These are phyloP conservation scores for Mortierella sp. DNA, from an alignment of 371 early-diverging fungal species.

Conservation along the genomic window DNA sequence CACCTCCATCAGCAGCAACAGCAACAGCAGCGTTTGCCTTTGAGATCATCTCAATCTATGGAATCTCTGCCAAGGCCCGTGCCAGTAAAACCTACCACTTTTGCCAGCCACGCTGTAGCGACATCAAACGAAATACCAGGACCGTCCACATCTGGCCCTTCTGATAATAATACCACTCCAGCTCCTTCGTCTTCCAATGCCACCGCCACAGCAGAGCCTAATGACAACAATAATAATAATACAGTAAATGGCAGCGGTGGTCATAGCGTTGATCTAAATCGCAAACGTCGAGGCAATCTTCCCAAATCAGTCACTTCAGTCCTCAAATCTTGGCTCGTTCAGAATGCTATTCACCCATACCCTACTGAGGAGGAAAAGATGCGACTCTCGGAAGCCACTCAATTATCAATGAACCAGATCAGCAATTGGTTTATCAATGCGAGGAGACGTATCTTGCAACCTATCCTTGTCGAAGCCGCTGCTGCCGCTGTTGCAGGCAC, in stretches of 20 bases:
- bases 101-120: not conserved
- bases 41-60: not conserved
- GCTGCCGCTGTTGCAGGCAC: conserved; percentile 55
- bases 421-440: conserved; percentile 95
- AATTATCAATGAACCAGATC: conserved; percentile 80
- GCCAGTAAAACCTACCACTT: conserved; percentile 32
- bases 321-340: conserved; percentile 79
- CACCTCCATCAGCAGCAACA: not conserved
- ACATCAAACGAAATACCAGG: not conserved
- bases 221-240: conserved; percentile 5
- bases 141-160: not conserved
- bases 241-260: not conserved
- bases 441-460: conserved; percentile 73
- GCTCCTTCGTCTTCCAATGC: not conserved
- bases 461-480: conserved; percentile 45
- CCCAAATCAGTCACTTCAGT: conserved; percentile 74
- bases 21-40: not conserved
- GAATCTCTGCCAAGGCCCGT: conserved; percentile 33
- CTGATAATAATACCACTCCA: too few species aligned
- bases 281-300: conserved; percentile 68
- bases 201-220: not conserved
- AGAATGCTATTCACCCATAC: conserved; percentile 84
- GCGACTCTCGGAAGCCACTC: conserved; percentile 70
- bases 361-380: conserved; percentile 86
- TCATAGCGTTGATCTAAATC: conserved; percentile 30